Conservation (phyloP, 2,329 filamentous ascomycete species). For the Ampelomyces quisqualis region DNA sequence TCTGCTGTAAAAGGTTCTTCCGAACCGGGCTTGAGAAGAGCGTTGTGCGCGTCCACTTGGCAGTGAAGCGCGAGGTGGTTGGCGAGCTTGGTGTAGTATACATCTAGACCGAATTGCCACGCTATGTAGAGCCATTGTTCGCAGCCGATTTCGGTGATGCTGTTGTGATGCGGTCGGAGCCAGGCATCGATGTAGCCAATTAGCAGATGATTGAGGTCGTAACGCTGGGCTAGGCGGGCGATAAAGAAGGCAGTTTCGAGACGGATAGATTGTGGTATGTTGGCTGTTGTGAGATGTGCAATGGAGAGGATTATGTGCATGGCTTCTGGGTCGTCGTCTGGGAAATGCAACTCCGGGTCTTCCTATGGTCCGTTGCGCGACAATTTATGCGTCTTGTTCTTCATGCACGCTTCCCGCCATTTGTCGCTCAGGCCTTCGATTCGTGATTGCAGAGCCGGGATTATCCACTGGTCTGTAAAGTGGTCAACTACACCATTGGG, state of each 20-base stretch:
- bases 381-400: background rate
- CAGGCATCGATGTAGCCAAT: slow-evolving; percentile 12
- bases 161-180: slow-evolving; percentile 10
- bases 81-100: background rate
- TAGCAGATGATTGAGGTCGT: slow-evolving; percentile 19
- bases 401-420: slow-evolving; percentile 3
- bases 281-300: slow-evolving; percentile 28
- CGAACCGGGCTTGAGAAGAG: background rate
- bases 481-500: too few relatives aligned
- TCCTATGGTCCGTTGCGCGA: background rate
- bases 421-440: slow-evolving; percentile 12
- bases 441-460: slow-evolving; percentile 10
- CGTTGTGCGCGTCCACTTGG: background rate
- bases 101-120: slow-evolving; percentile 23
- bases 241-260: slow-evolving; percentile 26
- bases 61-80: background rate
- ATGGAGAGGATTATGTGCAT: slow-evolving; percentile 39
- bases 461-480: slow-evolving; percentile 6
- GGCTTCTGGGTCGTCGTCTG: slow-evolving; percentile 34
- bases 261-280: slow-evolving; percentile 35
- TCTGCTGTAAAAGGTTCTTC: too few relatives aligned
- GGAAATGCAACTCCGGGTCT: slow-evolving; percentile 22
- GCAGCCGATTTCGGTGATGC: slow-evolving; percentile 9
- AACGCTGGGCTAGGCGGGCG: slow-evolving; percentile 31
- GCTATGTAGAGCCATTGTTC: slow-evolving; percentile 34